Conservation (phyloP, 2,329 filamentous ascomycete genomes). For the Camillea tinctor region DNA sequence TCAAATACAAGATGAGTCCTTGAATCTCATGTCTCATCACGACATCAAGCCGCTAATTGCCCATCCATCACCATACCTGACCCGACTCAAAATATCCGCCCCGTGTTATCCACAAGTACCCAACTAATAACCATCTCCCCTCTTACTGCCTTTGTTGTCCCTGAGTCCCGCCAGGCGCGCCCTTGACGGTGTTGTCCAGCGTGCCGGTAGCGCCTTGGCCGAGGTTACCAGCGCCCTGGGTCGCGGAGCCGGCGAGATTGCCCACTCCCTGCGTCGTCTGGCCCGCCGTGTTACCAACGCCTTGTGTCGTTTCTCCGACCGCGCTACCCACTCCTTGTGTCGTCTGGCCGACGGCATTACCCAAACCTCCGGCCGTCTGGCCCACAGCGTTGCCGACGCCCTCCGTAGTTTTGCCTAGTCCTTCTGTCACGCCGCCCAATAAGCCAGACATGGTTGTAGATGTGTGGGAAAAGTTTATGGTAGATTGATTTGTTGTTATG, state of each 20-base stretch:
- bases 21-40: not conserved
- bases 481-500: not conserved
- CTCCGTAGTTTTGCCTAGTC: constrained; percentile 36
- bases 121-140: no score
- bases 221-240: constrained; percentile 34
- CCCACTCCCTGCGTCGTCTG: constrained; percentile 23
- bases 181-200: constrained; percentile 26
- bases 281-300: constrained; percentile 20
- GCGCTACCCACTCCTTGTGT: constrained; percentile 25
- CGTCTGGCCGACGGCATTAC: constrained; percentile 20
- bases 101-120: not conserved
- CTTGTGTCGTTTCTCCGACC: constrained; percentile 25
- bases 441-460: constrained; percentile 25
- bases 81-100: not conserved
- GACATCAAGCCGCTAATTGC: not conserved
- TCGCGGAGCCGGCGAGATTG: constrained; percentile 25
- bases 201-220: constrained; percentile 27
- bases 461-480: not conserved
- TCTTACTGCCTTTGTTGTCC: constrained; percentile 5
- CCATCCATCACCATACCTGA: not conserved
- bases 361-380: constrained; percentile 30
- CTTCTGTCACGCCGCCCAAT: constrained; percentile 31
- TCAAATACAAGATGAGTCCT: no score
- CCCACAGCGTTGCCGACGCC: constrained; percentile 25
- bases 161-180: constrained; percentile 18